Conservation (phyloP, 306 rosid species). For the Sechiopsis laciniata region DNA sequence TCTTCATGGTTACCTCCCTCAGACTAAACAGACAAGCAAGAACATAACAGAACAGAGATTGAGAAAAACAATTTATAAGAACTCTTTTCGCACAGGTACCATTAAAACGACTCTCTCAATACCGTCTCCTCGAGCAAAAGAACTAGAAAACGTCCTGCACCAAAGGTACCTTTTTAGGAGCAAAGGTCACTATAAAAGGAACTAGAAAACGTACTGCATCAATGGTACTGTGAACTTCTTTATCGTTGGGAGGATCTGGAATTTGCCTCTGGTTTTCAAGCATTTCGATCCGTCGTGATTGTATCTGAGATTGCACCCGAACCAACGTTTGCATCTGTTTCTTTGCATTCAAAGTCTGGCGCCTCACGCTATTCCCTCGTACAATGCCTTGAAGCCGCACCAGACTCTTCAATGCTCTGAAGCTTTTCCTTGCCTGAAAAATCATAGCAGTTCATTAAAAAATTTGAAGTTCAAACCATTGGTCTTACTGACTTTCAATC, state of each 20-base stretch:
- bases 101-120: no score
- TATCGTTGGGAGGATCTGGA: conserved; percentile 45
- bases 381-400: conserved; percentile 94
- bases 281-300: conserved; percentile 87
- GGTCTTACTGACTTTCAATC: background rate
- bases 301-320: conserved; percentile 91
- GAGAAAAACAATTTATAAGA: background rate
- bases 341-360: conserved; percentile 85
- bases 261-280: conserved; percentile 67
- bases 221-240: conserved; percentile 52
- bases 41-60: background rate
- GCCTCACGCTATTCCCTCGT: conserved; percentile 87
- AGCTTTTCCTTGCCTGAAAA: conserved; percentile 78
- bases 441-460: background rate
- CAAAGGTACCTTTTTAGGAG: conserved; percentile 30
- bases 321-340: conserved; percentile 89
- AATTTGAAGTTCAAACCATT: background rate
- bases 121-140: no score
- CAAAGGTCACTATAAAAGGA: background rate
- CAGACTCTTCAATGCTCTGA: conserved; percentile 80
- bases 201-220: conserved; percentile 46
- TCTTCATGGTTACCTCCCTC: conserved; percentile 68
- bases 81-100: no score
- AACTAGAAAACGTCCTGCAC: conserved; percentile 40
- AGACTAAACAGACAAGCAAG: conserved; percentile 37